Evolutionary conservation across 768 basidiomycete species (phyloP), one percentile per base, ranked within the genome.

Genomic region (Trametes sanguinea): DNA sequence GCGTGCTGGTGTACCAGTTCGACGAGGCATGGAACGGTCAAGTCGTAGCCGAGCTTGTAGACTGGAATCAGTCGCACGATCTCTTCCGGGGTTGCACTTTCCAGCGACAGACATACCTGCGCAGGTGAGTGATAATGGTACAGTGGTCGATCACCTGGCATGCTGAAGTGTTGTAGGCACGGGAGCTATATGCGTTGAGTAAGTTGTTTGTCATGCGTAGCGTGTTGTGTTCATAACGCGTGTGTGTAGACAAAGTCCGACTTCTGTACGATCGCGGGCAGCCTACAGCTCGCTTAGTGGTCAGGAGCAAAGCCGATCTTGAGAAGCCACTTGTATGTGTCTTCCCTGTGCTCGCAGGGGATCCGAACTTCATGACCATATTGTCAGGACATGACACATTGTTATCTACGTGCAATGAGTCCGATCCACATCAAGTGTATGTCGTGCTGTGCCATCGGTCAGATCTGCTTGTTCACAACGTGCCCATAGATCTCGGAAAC

Each of bases 361-460:
- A 16, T 14, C 37, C 6, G 16, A 27, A 29, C 53, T 40, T 43
- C 40, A 6, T 3, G 10, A 22, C 2, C 1, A 7, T 2, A 16
- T 51, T 27, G 9, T 3, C 50, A 89, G 82, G 85, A 93, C 68
- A 91, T 93, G 89, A 92, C 91, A 0, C 88, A 93, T 72, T 89
- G 86, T 58, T 90, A 88, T 65, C 76, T 93, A 8, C 83, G 91
- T n/a, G 90, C 90, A 0, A 92, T 94, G 90, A 89, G 87, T 65
- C 92, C 91, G 5, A 91, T 94, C 51, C 91, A 93, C 69, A 74
- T 91, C 62, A 86, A 91, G 75, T 93, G 87, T 88, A 63, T 33
- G 83, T 72, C 6, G 1, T 14, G 35, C 32, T 11, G 6, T 52
- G 42, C 44, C 27, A 29, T 43, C 17, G n/a, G 32, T 54, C 22